Evolutionary conservation across 345 rosid species (phyloP), one percentile per base, ranked within the genome.

Genomic region (Noccaea bulbosa): DNA sequence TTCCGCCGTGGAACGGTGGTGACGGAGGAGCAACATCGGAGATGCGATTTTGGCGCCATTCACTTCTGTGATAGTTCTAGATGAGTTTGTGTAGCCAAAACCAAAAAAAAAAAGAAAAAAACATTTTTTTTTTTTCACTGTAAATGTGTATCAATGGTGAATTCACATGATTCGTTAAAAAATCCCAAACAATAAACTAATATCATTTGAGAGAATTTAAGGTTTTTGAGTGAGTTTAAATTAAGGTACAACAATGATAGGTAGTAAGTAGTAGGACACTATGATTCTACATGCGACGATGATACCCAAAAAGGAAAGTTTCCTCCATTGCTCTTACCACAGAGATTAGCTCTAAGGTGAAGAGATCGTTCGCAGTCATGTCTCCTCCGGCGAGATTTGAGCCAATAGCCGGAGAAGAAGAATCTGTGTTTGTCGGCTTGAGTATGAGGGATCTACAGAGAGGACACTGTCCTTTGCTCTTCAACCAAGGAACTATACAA

Each of bases 401-500:
- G 41, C 60, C 39, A 6, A 0, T 12, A 27, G 3, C 3, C 0
- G 15, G 48, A 11, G 76, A 27, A 11, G 76, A 27, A 22, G 70
- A 48, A 0, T 39, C 70, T 43, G 5, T 53, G 72, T 44, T 62
- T 9, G 1, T 35, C 2, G 67, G 77, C 11, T 85, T 85, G n/a
- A 74, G 50, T 4, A 93, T 59, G 1, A 65, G 62, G 47, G 35
- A 82, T 74, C 98, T 79, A 33, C 98, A 90, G 2, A 93, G 83
- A 0, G 97, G 98, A 71, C 96, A 93, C 40, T 82, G 87, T 22
- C 87, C 84, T 6, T 83, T 75, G 65, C 78, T 82, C 62, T 74
- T 88, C 35, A 83, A 71, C 98, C 97, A 93, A 4, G 90, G 89
- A 55, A 87, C 82, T 22, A 93, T 88, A 56, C 97, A 90, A 2